These are phyloP conservation scores for Xenoacremonium recifei DNA, from an alignment of 2,329 filamentous ascomycete species.

Conservation along the genomic window DNA sequence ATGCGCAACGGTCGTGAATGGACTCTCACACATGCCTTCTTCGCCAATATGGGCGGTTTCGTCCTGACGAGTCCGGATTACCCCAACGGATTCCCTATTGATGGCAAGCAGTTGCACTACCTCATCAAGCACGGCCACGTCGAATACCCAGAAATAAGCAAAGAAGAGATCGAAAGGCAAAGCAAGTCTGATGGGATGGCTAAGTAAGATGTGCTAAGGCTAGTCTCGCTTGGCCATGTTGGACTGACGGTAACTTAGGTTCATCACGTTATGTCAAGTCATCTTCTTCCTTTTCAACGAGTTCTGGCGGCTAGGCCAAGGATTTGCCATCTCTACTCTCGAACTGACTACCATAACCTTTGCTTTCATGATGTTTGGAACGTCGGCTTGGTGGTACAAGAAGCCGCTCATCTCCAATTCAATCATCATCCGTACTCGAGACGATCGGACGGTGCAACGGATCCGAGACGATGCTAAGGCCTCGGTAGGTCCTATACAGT, in stretches of 20 bases:
- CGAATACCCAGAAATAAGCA: constrained; percentile 23
- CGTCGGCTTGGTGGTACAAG: constrained; percentile 16
- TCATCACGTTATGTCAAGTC: constrained; percentile 22
- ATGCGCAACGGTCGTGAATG: constrained; percentile 21
- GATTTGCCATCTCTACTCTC: constrained; percentile 23
- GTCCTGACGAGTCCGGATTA: constrained; percentile 28
- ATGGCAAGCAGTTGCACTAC: constrained; percentile 33
- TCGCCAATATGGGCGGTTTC: constrained; percentile 41
- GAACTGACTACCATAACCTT: constrained; percentile 27
- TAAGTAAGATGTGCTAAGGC: neutral
- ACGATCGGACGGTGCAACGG: constrained; percentile 8
- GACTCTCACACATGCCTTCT: constrained; percentile 40
- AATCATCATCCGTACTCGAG: constrained; percentile 5
- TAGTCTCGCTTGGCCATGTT: neutral
- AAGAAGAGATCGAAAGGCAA: constrained; percentile 26
- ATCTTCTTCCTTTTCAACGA: constrained; percentile 24
- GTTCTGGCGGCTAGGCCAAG: constrained; percentile 12
- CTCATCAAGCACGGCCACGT: constrained; percentile 27
- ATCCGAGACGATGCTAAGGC: constrained; percentile 2
- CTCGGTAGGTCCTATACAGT: neutral
- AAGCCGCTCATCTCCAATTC: constrained; percentile 19
- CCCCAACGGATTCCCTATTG: constrained; percentile 31
- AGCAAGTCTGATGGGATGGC: constrained; percentile 14
- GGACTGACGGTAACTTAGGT: constrained; percentile 3
- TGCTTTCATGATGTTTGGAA: constrained; percentile 21